phyloP scores from a whole-genome alignment of 106 monocot species.

The Apostasia shenzhenica region DNA sequence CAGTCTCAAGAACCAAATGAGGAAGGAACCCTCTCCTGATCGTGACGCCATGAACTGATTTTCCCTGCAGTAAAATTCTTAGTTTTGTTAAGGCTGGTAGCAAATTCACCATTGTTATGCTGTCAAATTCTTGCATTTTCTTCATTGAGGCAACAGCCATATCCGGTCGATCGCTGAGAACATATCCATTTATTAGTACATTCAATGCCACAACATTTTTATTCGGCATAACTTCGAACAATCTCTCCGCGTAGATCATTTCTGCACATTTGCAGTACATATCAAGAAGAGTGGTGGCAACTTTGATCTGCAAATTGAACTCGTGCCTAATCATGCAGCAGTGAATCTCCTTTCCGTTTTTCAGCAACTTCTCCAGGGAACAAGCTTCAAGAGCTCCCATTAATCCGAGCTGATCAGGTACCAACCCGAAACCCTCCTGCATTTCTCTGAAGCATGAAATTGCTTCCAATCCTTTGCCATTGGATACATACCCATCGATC shows the following conservation, averaged over 20 bases:
- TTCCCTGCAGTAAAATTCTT: slow-evolving; percentile 22
- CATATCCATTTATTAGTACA: slow-evolving; percentile 61
- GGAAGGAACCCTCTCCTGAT: slow-evolving; percentile 53
- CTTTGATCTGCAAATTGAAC: slow-evolving; percentile 33
- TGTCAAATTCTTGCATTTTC: slow-evolving; percentile 32
- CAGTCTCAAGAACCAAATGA: slow-evolving; percentile 52
- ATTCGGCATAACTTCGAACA: slow-evolving; percentile 21
- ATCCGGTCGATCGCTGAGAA: slow-evolving; percentile 25
- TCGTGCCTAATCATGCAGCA: slow-evolving; percentile 35
- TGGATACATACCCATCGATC: slow-evolving; percentile 45
- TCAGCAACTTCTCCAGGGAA: slow-evolving; percentile 20
- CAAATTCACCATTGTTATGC: slow-evolving; percentile 62
- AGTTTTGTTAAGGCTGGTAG: slow-evolving; percentile 36
- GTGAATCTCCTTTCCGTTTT: slow-evolving; percentile 64
- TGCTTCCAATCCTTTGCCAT: slow-evolving; percentile 21
- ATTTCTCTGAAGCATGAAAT: slow-evolving; percentile 42
- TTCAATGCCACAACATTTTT: slow-evolving; percentile 66
- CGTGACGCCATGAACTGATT: slow-evolving; percentile 50
- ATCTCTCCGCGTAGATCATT: slow-evolving; percentile 36
- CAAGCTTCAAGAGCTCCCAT: slow-evolving; percentile 50
- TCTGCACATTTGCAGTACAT: slow-evolving; percentile 76
- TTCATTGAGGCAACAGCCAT: slow-evolving; percentile 31
- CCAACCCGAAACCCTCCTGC: slow-evolving; percentile 15
- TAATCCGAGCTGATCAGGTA: slow-evolving; percentile 34
- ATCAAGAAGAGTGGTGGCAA: slow-evolving; percentile 49